A percentile compares a stretch with the other conserved stretches of the same genome.
Conservation (phyloP, 106 monocot genomes). For the Allium cepa region DNA sequence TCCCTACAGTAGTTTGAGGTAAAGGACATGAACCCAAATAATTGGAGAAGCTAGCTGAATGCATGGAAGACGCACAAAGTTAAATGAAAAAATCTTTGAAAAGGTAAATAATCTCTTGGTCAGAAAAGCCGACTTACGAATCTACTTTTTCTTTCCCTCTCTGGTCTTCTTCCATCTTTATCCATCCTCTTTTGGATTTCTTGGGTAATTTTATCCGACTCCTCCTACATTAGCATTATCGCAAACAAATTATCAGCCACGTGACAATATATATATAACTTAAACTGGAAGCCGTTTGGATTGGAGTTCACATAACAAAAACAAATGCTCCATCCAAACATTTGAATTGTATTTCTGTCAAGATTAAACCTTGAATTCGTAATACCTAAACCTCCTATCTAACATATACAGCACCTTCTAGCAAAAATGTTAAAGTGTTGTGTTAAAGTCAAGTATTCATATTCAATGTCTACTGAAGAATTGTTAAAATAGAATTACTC, state of each 20-base stretch:
- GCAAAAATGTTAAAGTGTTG: no score
- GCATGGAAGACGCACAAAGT: constrained; percentile 31
- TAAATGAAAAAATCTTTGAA: constrained; percentile 16
- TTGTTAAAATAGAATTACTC: no score
- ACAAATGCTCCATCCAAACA: no score
- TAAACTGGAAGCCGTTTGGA: no score
- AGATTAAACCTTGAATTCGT: no score
- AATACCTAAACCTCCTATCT: no score
- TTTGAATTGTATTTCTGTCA: no score
- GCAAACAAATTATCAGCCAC: background rate
- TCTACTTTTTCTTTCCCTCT: constrained; percentile 35
- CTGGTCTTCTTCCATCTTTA: constrained; percentile 40
- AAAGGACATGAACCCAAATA: constrained; percentile 92
- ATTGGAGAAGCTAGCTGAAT: constrained; percentile 91
- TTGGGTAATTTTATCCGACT: constrained; percentile 59
- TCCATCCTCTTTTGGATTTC: constrained; percentile 86
- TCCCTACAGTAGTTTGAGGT: constrained; percentile 97
- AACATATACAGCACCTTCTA: no score
- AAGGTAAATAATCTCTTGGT: constrained; percentile 7
- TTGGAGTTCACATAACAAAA: no score
- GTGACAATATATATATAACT: no score
- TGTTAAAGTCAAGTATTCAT: no score
- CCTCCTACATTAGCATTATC: constrained; percentile 29
- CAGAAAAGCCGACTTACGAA: constrained; percentile 37
- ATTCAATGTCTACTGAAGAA: no score